These are phyloP conservation scores for Penicillium thymicola DNA, from an alignment of 2,329 filamentous ascomycete species.

Conservation along the genomic window DNA sequence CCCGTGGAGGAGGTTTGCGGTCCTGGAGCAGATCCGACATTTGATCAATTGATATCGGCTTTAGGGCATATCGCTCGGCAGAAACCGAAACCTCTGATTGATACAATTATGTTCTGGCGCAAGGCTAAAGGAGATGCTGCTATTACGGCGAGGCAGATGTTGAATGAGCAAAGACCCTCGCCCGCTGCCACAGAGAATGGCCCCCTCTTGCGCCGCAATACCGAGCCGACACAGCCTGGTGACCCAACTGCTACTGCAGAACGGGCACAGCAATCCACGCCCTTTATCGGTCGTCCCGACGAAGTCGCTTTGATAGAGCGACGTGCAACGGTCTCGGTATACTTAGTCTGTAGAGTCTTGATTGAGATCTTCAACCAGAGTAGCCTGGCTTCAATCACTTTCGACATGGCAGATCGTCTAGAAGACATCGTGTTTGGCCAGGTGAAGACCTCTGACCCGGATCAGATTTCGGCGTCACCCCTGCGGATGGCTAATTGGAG, in stretches of 20 bases:
- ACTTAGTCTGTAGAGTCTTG: constrained; percentile 88
- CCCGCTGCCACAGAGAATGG: constrained; percentile 38
- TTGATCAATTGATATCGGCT: constrained; percentile 91
- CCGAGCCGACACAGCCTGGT: constrained; percentile 60
- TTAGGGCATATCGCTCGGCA: constrained; percentile 91
- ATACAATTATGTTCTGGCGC: constrained; percentile 97
- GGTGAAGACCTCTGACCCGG: constrained; percentile 80
- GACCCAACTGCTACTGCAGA: constrained; percentile 32
- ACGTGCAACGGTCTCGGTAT: constrained; percentile 90
- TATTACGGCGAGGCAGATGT: constrained; percentile 57
- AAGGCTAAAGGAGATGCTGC: constrained; percentile 93
- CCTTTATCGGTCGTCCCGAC: constrained; percentile 56
- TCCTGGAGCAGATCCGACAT: constrained; percentile 77
- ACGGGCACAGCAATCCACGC: constrained; percentile 25
- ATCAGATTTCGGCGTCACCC: constrained; percentile 66
- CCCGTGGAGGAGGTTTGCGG: constrained; percentile 88
- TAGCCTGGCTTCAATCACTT: constrained; percentile 73
- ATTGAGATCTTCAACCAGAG: constrained; percentile 94
- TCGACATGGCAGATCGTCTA: constrained; percentile 89
- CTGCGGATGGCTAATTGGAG: constrained; percentile 93
- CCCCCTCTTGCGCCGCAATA: constrained; percentile 65
- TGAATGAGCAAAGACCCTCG: constrained; percentile 31
- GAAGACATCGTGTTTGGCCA: constrained; percentile 97
- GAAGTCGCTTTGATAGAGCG: constrained; percentile 78
- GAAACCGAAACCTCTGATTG: constrained; percentile 91